Evolutionary conservation across 148 eudicot species (phyloP).

Genomic region (Beta vulgaris): DNA sequence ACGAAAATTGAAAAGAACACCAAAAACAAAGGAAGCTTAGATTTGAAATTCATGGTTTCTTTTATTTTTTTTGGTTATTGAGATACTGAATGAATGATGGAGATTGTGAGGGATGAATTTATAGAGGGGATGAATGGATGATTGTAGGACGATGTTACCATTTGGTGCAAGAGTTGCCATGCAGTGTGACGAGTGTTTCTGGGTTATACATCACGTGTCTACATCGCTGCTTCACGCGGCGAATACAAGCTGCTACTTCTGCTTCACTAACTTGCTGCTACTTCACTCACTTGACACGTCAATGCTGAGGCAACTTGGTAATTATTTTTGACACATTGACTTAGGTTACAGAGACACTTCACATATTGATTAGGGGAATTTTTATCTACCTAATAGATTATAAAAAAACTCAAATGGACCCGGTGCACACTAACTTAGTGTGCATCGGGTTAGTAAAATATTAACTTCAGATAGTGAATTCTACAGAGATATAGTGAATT

Average conservation of each 20-base stretch:
- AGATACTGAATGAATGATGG: conserved; percentile 5
- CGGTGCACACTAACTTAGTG: no score
- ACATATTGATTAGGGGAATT: no score
- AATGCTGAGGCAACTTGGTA: no score
- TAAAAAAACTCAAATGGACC: no score
- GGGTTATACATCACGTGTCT: conserved; percentile 4
- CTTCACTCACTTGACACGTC: not conserved
- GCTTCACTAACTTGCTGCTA: not conserved
- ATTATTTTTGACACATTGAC: no score
- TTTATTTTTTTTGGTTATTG: not conserved
- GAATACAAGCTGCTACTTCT: not conserved
- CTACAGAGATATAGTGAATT: no score
- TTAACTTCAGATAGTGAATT: no score
- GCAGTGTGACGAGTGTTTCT: conserved; percentile 29
- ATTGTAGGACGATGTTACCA: not conserved
- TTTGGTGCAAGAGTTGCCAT: conserved; percentile 17
- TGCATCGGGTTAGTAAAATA: no score
- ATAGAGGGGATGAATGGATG: conserved; percentile 1
- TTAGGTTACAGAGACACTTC: no score
- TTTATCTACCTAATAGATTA: no score
- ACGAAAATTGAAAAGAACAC: conserved; percentile 14
- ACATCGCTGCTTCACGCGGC: not conserved
- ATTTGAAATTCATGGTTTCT: conserved; percentile 10
- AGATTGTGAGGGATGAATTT: conserved; percentile 1
- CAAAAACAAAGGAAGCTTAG: conserved; percentile 19